Percentiles rank a stretch among this genome's conserved stretches.
Conservation (phyloP, 768 basidiomycete species). For the Tulasnella sp. region DNA sequence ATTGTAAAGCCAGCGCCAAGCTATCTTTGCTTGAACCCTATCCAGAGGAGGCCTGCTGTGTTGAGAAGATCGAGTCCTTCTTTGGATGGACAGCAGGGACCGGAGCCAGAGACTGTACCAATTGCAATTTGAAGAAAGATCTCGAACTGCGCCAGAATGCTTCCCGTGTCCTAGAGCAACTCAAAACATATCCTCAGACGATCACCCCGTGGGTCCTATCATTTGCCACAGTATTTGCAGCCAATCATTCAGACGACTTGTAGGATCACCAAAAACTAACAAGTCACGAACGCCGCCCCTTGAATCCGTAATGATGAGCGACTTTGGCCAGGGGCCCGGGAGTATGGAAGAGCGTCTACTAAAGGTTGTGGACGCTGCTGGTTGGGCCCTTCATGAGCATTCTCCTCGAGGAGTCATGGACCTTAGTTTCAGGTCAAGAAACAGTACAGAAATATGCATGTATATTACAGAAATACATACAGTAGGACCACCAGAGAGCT, state of each 20-base stretch:
- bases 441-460: neutral
- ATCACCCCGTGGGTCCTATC: neutral
- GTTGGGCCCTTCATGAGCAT: too few species aligned
- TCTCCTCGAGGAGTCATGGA: too few species aligned
- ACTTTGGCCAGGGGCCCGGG: too few species aligned
- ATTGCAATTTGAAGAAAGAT: neutral
- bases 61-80: conserved; percentile 3
- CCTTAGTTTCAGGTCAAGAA: neutral
- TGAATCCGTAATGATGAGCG: too few species aligned
- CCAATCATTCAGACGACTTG: too few species aligned
- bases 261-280: neutral
- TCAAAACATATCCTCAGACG: conserved; percentile 1
- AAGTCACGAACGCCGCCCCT: neutral
- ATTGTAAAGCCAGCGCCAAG: neutral
- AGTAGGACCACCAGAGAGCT: neutral
- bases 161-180: neutral
- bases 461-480: neutral
- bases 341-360: too few species aligned
- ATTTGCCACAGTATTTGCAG: neutral
- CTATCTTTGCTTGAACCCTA: neutral
- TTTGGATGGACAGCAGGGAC: neutral
- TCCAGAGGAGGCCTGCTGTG: neutral
- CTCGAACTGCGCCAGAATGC: neutral
- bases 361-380: too few species aligned
- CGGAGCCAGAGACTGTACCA: neutral